These are phyloP conservation scores for Rutstroemia sydowiana DNA, from an alignment of 2,329 filamentous ascomycete species.

Conservation along the genomic window DNA sequence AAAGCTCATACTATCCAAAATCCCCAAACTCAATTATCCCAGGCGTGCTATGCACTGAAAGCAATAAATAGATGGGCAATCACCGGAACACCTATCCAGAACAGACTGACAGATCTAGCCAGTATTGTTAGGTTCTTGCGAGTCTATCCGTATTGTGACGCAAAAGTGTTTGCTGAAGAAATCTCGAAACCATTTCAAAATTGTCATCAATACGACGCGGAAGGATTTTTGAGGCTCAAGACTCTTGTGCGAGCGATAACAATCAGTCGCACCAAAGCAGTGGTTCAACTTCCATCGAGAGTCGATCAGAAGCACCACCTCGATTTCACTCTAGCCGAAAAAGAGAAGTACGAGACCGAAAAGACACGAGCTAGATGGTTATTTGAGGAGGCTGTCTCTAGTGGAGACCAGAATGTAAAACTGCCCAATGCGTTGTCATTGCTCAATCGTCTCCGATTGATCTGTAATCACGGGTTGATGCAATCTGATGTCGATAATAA, in stretches of 20 bases:
- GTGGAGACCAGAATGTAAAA: slow-evolving; percentile 12
- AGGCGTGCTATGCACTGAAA: slow-evolving; percentile 35
- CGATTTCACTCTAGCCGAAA: slow-evolving; percentile 33
- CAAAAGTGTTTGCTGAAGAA: slow-evolving; percentile 13
- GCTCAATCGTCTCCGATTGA: slow-evolving; percentile 38
- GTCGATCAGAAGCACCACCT: slow-evolving; percentile 31
- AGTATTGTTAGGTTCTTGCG: slow-evolving; percentile 26
- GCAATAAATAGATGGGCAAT: slow-evolving; percentile 34
- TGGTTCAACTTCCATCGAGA: slow-evolving; percentile 34
- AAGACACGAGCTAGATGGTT: slow-evolving; percentile 21
- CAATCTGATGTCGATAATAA: no score
- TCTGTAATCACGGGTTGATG: slow-evolving; percentile 43
- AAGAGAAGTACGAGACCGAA: slow-evolving; percentile 31
- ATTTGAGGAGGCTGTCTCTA: slow-evolving; percentile 32
- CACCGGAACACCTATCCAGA: slow-evolving; percentile 26
- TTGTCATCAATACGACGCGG: not conserved
- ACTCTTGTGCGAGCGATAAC: slow-evolving; percentile 33
- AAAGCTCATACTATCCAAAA: slow-evolving; percentile 46
- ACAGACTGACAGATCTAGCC: slow-evolving; percentile 29
- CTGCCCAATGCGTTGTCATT: slow-evolving; percentile 38
- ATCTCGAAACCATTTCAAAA: slow-evolving; percentile 28
- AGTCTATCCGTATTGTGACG: slow-evolving; percentile 14
- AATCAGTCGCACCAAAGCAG: slow-evolving; percentile 34
- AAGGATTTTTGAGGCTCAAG: slow-evolving; percentile 30
- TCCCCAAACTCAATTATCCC: slow-evolving; percentile 37